Percentiles rank a stretch among this genome's conserved stretches.
phyloP scores from a whole-genome alignment of 352 stramenopile species.

The Elongisporangium prolatum region DNA sequence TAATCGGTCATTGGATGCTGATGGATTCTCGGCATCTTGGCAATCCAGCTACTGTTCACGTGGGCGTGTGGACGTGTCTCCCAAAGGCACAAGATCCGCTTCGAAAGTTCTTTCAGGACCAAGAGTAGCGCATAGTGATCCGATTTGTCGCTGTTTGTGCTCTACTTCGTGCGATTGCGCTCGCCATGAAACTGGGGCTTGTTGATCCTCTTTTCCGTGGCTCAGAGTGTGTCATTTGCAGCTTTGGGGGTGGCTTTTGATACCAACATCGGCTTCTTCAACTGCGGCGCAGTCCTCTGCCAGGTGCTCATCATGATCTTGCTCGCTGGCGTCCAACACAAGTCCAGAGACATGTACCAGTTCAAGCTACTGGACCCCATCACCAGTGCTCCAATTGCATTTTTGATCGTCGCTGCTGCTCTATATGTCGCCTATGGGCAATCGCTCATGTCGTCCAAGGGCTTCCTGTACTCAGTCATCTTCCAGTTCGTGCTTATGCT shows the following conservation, averaged over 20 bases:
- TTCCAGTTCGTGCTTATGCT: constrained; percentile 44
- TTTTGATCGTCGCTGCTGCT: constrained; percentile 6
- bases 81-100: constrained; percentile 6
- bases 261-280: constrained; percentile 38
- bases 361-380: too few species aligned
- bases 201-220: constrained; percentile 30
- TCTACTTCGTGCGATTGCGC: constrained; percentile 33
- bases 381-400: too few species aligned
- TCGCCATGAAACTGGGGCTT: constrained; percentile 47
- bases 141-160: constrained; percentile 15
- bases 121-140: neutral
- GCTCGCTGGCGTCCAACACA: constrained; percentile 17
- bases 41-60: constrained; percentile 33
- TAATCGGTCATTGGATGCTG: too few species aligned
- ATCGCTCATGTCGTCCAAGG: constrained; percentile 24
- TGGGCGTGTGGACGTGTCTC: constrained; percentile 22
- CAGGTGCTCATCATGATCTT: constrained; percentile 37
- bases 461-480: constrained; percentile 28
- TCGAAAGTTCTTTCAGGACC: too few species aligned
- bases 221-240: constrained; percentile 33
- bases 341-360: too few species aligned
- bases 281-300: constrained; percentile 33
- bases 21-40: constrained; percentile 16
- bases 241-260: constrained; percentile 23
- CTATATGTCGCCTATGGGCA: constrained; percentile 21